Evolutionary conservation across 352 stramenopile species (phyloP), one percentile per base, ranked within the genome.

Genomic region (Globisporangium cederbergense): DNA sequence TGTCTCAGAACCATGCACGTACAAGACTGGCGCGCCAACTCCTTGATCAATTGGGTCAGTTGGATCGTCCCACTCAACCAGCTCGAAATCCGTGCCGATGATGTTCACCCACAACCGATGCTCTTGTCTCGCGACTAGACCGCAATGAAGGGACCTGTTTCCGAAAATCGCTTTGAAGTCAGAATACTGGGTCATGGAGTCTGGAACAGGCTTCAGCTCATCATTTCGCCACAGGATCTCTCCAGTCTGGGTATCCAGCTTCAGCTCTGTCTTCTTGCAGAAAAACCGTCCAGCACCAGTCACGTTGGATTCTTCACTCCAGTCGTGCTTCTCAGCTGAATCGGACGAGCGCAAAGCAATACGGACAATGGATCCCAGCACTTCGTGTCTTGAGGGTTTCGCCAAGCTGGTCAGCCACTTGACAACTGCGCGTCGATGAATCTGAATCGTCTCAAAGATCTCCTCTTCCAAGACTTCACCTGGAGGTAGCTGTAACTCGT

Each of bases 191-290:
- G 88, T 93, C 89, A 97, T 97, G 2, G 86, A 94, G 65, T 96
- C 89, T 4, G 88, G 89, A n/a, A 97, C 83, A 13, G 89, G 89
- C 60, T 95, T 96, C 4, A 97, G 68, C 60, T 96, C 89, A 54
- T 96, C 89, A 61, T 97, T 96, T 64, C 89, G 81, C 89, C 89
- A 97, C 54, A 97, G 62, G 66, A 97, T 95, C 56, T 97, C 87
- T 30, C 85, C 88, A 2, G 84, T 94, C 65, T 97, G 88, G 1
- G 84, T 79, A 58, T 97, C 87, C 8, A 97, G 52, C 58, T 94
- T 95, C 52, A 97, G 70, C 52, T 96, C 86, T 34, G 91, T 90
- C 55, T 81, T 80, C 36, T 60, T 64, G 55, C 88, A 96, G 13
- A 70, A 70, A 55, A 87, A 97, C 57, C 89, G 77, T 45, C 89